A percentile compares a stretch with the other conserved stretches of the same genome.
These are phyloP conservation scores for Lasiodiplodia sp. DNA, from an alignment of 2,329 filamentous ascomycete species.

Conservation along the genomic window DNA sequence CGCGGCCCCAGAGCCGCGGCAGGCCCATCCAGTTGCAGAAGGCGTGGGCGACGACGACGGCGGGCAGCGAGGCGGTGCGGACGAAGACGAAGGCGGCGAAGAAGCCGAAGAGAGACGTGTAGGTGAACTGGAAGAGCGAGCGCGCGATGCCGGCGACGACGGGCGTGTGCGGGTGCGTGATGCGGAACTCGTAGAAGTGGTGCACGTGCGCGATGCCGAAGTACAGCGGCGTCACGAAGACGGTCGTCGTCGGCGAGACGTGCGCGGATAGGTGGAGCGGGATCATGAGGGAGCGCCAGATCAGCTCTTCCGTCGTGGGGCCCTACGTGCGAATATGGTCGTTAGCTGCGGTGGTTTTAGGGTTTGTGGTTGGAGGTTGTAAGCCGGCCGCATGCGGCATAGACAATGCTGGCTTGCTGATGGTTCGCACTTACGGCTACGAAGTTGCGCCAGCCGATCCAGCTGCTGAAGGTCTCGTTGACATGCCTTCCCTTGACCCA, in stretches of 20 bases:
- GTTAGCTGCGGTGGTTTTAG: background rate
- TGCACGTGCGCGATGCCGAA: conserved; percentile 95
- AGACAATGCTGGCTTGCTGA: background rate
- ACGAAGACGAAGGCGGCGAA: conserved; percentile 91
- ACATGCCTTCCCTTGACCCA: conserved; percentile 67
- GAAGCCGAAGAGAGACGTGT: conserved; percentile 92
- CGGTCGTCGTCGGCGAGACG: conserved; percentile 61
- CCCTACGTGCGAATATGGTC: conserved; percentile 52
- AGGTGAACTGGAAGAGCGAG: conserved; percentile 83
- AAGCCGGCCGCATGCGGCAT: background rate
- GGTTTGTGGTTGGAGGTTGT: background rate
- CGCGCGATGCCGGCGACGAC: conserved; percentile 69
- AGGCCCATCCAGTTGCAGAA: conserved; percentile 95
- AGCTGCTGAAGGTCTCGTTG: conserved; percentile 70
- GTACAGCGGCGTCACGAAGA: conserved; percentile 85
- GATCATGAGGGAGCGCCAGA: conserved; percentile 88
- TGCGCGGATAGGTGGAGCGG: conserved; percentile 79
- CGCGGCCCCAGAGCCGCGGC: conserved; percentile 82
- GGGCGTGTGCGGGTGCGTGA: conserved; percentile 77
- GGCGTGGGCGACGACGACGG: conserved; percentile 77
- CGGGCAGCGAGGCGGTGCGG: conserved; percentile 80
- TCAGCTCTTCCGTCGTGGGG: conserved; percentile 88
- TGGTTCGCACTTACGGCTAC: conserved; percentile 69
- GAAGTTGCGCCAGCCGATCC: conserved; percentile 86
- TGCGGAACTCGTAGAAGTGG: conserved; percentile 92